Conservation (phyloP, 768 basidiomycete genomes). For the Cystobasidium ongulense region DNA sequence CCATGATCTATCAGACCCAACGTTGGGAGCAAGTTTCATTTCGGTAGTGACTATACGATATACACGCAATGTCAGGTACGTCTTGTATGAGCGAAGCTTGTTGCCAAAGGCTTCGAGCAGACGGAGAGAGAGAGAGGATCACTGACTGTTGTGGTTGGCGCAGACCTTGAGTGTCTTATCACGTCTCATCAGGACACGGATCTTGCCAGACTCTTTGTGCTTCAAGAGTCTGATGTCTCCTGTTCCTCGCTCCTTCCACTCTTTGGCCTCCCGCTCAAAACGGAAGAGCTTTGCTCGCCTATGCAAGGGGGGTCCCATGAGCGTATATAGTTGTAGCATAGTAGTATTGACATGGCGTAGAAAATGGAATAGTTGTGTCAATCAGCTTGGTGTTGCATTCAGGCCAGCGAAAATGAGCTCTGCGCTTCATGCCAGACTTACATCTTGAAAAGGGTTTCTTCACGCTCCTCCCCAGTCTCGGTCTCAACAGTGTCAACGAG, state of each 20-base stretch:
- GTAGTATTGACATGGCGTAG: background rate
- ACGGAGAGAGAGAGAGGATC: background rate
- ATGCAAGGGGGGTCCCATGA: slow-evolving; percentile 20
- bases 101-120: background rate
- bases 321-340: background rate
- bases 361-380: background rate
- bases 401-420: too few relatives aligned
- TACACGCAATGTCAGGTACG: background rate
- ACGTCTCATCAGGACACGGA: slow-evolving; percentile 95
- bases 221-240: slow-evolving; percentile 67
- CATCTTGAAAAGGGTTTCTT: slow-evolving; percentile 92
- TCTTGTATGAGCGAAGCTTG: background rate
- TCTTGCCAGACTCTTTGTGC: slow-evolving; percentile 81
- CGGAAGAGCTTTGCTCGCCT: slow-evolving; percentile 99
- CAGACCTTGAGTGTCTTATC: slow-evolving; percentile 99
- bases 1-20: slow-evolving; percentile 98
- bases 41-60: slow-evolving; percentile 62
- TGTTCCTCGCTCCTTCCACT: slow-evolving; percentile 82
- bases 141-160: slow-evolving; percentile 86
- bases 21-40: slow-evolving; percentile 93
- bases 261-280: slow-evolving; percentile 64
- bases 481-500: slow-evolving; percentile 91
- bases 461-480: slow-evolving; percentile 92
- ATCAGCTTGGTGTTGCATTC: background rate
- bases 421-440: too few relatives aligned